phyloP scores from a whole-genome alignment of 371 early-diverging fungal species.

The Mortierella sp. region DNA sequence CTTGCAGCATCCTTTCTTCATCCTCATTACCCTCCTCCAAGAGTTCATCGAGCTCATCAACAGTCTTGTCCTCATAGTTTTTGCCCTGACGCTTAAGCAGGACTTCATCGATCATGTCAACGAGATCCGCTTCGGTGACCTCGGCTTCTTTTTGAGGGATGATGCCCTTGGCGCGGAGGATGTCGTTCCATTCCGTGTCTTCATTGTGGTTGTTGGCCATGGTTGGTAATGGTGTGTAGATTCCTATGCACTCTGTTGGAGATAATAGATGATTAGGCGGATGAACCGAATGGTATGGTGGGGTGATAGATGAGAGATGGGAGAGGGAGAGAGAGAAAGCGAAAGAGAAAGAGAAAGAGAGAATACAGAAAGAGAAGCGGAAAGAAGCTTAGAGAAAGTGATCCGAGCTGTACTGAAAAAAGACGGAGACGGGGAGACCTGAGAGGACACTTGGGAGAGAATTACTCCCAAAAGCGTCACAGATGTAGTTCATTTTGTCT shows the following conservation, averaged over 20 bases:
- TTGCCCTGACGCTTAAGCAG: conserved; percentile 67
- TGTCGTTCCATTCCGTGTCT: conserved; percentile 93
- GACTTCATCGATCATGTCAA: conserved; percentile 78
- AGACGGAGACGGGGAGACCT: no score
- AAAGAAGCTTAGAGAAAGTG: conserved; percentile 5
- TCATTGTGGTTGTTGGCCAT: conserved; percentile 73
- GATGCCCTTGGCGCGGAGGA: conserved; percentile 91
- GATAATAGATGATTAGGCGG: conserved; percentile 15
- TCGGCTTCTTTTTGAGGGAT: conserved; percentile 87
- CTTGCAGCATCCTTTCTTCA: conserved; percentile 84
- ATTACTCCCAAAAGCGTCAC: no score
- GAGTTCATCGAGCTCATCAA: conserved; percentile 93
- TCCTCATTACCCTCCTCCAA: conserved; percentile 86
- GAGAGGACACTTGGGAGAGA: no score
- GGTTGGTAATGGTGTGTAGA: conserved; percentile 4
- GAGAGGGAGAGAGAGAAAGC: not conserved
- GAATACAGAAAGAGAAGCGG: not conserved
- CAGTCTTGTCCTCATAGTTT: conserved; percentile 67
- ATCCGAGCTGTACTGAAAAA: no score
- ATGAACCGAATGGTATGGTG: conserved; percentile 1
- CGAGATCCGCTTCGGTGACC: conserved; percentile 76
- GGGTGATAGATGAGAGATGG: not conserved
- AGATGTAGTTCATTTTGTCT: no score
- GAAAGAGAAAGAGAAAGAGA: not conserved
- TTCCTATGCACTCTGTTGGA: conserved; percentile 16